Evolutionary conservation across 257 asterid genomes (phyloP), one percentile per base, ranked within the genome.

Genomic region (Nicotiana paniculata): DNA sequence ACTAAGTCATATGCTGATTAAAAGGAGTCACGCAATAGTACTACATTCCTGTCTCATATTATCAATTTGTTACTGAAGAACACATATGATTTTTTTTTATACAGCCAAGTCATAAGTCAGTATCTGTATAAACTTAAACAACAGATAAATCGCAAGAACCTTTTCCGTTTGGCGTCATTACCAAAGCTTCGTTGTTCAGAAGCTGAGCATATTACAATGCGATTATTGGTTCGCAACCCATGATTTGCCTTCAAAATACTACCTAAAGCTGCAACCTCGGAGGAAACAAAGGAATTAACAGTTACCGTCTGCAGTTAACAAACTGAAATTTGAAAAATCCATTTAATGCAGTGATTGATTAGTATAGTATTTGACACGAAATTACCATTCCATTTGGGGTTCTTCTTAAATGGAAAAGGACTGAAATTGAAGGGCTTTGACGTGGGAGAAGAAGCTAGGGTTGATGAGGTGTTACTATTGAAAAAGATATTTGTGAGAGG

Each of bases 341-440:
- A 77, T 39, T 8, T n/a, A 16, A 62, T 53, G 58, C 15, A 17
- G 39, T 11, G 55, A 3, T 48, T 35, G 69, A 43, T 0, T 17
- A 12, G 21, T 21, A 28, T 48, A n/a, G 48, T 61, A 17, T 11
- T 59, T 35, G 54, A 75, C 6, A 59, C 21, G 2, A 79, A 24
- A 84, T 83, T 79, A 90, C 96, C 89, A 21, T 85, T 67, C 59
- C 55, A 37, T 64, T 84, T 85, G 88, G 83, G 77, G 16, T 10
- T 53, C 6, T 28, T 81, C 37, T 53, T 80, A 85, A 32, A 0
- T 26, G 82, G 53, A 48, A 35, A 48, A 8, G 79, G 79, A 6
- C 8, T 62, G 39, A 82, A 76, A 65, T 80, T 26, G 66, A 66
- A 81, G 43, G 82, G 86, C 11, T 43, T 43, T 17, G 24, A 21